Evolutionary conservation across 2,329 filamentous ascomycete genomes (phyloP).

Genomic region (Blumeriella jaapii): DNA sequence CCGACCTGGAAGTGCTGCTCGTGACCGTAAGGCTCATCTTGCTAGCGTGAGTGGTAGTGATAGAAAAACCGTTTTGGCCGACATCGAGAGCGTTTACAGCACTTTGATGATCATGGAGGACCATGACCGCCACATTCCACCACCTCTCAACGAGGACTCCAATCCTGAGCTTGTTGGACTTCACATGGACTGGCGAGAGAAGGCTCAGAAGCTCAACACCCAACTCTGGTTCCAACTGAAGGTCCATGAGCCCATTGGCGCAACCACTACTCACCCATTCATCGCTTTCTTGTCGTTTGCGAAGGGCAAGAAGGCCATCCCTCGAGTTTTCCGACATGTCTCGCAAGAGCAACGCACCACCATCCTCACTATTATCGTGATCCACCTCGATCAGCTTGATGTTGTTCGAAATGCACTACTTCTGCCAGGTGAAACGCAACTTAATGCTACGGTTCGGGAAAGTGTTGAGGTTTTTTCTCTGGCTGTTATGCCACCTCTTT

Average conservation of each 20-base stretch:
- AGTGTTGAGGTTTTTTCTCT: constrained; percentile 85
- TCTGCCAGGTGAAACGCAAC: constrained; percentile 55
- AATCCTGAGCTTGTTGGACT: constrained; percentile 59
- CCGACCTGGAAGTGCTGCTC: constrained; percentile 37
- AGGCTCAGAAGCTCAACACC: constrained; percentile 58
- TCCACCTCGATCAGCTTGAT: constrained; percentile 85
- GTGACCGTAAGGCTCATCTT: constrained; percentile 32
- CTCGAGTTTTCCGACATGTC: constrained; percentile 87
- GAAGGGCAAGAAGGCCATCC: constrained; percentile 94
- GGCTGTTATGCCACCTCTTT: constrained; percentile 79
- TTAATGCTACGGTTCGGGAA: constrained; percentile 72
- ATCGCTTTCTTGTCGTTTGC: constrained; percentile 89
- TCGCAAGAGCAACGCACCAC: constrained; percentile 88
- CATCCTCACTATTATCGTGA: constrained; percentile 88
- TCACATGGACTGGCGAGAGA: constrained; percentile 71
- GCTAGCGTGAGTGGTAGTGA: constrained; percentile 51
- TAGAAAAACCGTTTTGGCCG: constrained; percentile 70
- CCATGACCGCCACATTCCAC: constrained; percentile 71
- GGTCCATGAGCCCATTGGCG: constrained; percentile 82
- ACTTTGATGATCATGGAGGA: constrained; percentile 92
- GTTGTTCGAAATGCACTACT: constrained; percentile 76
- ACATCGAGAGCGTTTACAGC: constrained; percentile 81
- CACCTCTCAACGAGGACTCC: constrained; percentile 48
- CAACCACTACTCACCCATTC: constrained; percentile 75
- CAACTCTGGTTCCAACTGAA: constrained; percentile 80